Evolutionary conservation across 306 rosid genomes (phyloP).

Genomic region (Pueraria montana): DNA sequence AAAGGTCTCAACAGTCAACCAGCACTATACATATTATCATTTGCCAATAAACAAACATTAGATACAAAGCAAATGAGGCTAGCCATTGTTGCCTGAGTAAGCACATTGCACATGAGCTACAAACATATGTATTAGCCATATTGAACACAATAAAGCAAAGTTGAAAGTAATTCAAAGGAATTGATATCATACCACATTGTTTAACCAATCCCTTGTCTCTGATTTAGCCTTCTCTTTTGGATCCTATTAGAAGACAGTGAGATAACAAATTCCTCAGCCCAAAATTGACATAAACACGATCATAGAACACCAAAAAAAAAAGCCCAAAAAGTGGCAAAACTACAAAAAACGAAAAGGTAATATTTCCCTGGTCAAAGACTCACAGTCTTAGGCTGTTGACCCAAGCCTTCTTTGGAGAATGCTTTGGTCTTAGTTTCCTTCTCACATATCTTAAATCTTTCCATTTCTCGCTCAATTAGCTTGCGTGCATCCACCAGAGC

Average conservation of each 20-base stretch:
- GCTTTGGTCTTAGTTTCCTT: slow-evolving; percentile 99
- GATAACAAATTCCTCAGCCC: slow-evolving; percentile 39
- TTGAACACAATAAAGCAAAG: slow-evolving; percentile 38
- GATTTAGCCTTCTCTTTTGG: slow-evolving; percentile 98
- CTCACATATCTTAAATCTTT: slow-evolving; percentile 94
- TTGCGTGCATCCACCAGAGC: slow-evolving; percentile 97
- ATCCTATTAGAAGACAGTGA: slow-evolving; percentile 68
- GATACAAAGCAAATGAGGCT: slow-evolving; percentile 28
- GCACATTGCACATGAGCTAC: slow-evolving; percentile 31
- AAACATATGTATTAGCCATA: slow-evolving; percentile 34
- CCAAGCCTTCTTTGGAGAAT: slow-evolving; percentile 97
- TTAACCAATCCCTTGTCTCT: slow-evolving; percentile 99
- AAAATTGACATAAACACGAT: slow-evolving; percentile 12
- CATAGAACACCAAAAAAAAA: slow-evolving; percentile 35
- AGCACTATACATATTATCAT: slow-evolving; percentile 21
- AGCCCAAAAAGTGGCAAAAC: neutral
- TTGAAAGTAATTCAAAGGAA: slow-evolving; percentile 31
- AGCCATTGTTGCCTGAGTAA: slow-evolving; percentile 17
- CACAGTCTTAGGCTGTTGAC: slow-evolving; percentile 97
- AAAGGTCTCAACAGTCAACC: slow-evolving; percentile 44
- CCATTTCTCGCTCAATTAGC: slow-evolving; percentile 97
- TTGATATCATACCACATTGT: slow-evolving; percentile 82
- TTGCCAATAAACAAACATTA: slow-evolving; percentile 27
- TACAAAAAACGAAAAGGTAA: neutral
- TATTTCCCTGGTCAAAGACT: slow-evolving; percentile 49